These are phyloP conservation scores for Glycyrrhiza uralensis DNA, from an alignment of 306 rosid genomes.

Conservation along the genomic window DNA sequence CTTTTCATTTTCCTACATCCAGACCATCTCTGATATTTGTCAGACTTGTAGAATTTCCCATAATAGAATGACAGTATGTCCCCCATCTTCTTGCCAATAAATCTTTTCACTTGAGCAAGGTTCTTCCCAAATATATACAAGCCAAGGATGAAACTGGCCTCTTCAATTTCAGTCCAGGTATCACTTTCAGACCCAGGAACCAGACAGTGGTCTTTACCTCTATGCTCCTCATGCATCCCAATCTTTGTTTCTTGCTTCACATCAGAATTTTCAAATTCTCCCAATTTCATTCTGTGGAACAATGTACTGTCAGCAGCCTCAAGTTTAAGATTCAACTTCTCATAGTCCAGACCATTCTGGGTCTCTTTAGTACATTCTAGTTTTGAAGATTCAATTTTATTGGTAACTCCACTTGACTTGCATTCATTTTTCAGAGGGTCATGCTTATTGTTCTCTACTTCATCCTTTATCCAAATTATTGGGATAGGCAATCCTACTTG, in stretches of 20 bases:
- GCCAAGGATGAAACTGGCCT: slow-evolving; percentile 70
- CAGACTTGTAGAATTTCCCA: slow-evolving; percentile 74
- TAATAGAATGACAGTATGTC: slow-evolving; percentile 78
- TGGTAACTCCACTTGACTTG: slow-evolving; percentile 24
- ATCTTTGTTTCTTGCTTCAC: slow-evolving; percentile 31
- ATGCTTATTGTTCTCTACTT: slow-evolving; percentile 22
- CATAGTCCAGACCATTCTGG: slow-evolving; percentile 16
- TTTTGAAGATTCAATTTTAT: slow-evolving; percentile 31
- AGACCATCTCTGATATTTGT: slow-evolving; percentile 68
- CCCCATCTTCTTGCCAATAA: slow-evolving; percentile 65
- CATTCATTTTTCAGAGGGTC: slow-evolving; percentile 17
- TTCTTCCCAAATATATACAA: slow-evolving; percentile 83
- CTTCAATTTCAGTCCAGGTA: slow-evolving; percentile 65
- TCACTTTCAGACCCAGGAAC: slow-evolving; percentile 64
- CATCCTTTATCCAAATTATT: slow-evolving; percentile 49
- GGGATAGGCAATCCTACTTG: slow-evolving; percentile 59
- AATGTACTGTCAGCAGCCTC: slow-evolving; percentile 26
- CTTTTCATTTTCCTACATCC: slow-evolving; percentile 63
- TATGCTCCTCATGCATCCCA: slow-evolving; percentile 26
- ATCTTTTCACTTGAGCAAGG: slow-evolving; percentile 65
- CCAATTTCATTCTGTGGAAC: slow-evolving; percentile 18
- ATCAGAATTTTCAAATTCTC: slow-evolving; percentile 31
- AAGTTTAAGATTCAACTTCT: slow-evolving; percentile 27
- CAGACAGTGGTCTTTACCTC: slow-evolving; percentile 32
- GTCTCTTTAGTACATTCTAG: slow-evolving; percentile 23